A percentile compares a stretch with the other conserved stretches of the same genome.
Conservation (phyloP, 2,329 filamentous ascomycete species). For the Rasamsonia emersonii region DNA sequence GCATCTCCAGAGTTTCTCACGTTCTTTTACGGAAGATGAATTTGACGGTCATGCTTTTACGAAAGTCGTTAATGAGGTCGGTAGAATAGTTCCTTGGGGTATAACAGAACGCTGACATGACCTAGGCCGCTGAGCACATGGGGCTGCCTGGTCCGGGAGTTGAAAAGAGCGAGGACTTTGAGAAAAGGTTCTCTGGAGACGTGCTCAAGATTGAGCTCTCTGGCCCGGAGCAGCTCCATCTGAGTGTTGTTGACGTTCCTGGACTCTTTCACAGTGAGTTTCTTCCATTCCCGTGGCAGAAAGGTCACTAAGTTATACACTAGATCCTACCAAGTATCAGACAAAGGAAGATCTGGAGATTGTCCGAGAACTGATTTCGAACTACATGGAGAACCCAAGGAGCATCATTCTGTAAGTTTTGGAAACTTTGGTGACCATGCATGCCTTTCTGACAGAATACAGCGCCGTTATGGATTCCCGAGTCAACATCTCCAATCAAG, state of each 20-base stretch:
- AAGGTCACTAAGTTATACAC: conserved; percentile 3
- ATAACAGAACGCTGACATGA: background rate
- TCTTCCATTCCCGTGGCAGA: background rate
- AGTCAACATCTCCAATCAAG: conserved; percentile 48
- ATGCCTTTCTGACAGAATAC: background rate
- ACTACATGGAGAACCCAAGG: conserved; percentile 46
- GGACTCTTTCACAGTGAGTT: conserved; percentile 29
- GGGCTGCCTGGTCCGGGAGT: conserved; percentile 14
- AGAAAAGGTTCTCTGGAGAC: conserved; percentile 30
- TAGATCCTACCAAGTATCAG: conserved; percentile 42
- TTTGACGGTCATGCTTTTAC: conserved; percentile 14
- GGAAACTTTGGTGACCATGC: background rate
- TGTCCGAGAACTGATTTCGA: conserved; percentile 38
- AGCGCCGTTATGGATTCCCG: conserved; percentile 26
- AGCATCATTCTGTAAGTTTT: conserved; percentile 49
- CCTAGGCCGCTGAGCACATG: conserved; percentile 20
- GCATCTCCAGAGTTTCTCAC: conserved; percentile 11
- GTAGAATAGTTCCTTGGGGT: background rate
- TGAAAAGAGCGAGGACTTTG: conserved; percentile 10
- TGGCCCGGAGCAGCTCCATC: conserved; percentile 29
- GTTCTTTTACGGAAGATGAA: conserved; percentile 6
- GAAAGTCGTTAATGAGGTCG: conserved; percentile 17
- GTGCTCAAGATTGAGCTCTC: conserved; percentile 35
- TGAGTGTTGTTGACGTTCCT: conserved; percentile 39
- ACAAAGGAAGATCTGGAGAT: conserved; percentile 46